Percentiles rank a stretch among this genome's conserved stretches.
These are phyloP conservation scores for Cucurbita pepo DNA, from an alignment of 306 rosid species.

Conservation along the genomic window DNA sequence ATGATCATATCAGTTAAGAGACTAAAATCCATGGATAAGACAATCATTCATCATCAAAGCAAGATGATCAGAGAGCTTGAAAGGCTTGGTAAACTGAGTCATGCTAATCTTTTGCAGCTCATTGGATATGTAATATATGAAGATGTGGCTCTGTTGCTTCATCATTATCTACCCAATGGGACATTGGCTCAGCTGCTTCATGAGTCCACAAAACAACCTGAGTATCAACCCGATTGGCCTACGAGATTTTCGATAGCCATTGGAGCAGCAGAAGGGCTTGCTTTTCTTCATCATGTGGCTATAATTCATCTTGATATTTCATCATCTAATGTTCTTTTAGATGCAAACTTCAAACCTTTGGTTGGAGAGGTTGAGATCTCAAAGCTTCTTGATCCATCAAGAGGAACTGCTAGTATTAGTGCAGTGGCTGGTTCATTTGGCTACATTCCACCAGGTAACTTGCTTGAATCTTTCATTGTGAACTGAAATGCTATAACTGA, in stretches of 20 bases:
- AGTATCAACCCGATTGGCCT: slow-evolving; percentile 91
- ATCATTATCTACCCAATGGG: slow-evolving; percentile 69
- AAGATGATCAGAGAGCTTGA: slow-evolving; percentile 97
- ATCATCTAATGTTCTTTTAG: slow-evolving; percentile 71
- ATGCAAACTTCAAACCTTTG: slow-evolving; percentile 71
- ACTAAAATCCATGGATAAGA: slow-evolving; percentile 86
- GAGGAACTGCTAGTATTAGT: slow-evolving; percentile 93
- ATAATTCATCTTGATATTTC: slow-evolving; percentile 95
- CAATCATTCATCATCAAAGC: slow-evolving; percentile 86
- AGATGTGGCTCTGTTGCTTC: slow-evolving; percentile 88
- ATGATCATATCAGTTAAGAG: slow-evolving; percentile 72
- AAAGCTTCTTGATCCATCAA: slow-evolving; percentile 85
- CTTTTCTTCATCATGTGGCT: slow-evolving; percentile 88
- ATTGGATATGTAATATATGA: slow-evolving; percentile 89
- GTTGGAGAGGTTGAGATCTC: slow-evolving; percentile 94
- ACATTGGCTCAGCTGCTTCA: slow-evolving; percentile 87
- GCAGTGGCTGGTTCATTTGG: slow-evolving; percentile 99
- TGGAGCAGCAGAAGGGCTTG: slow-evolving; percentile 89
- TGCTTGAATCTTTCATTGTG: background rate
- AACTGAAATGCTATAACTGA: background rate
- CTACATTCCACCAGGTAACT: slow-evolving; percentile 90
- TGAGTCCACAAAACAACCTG: slow-evolving; percentile 50
- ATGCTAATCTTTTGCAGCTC: slow-evolving; percentile 74
- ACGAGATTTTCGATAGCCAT: slow-evolving; percentile 68
- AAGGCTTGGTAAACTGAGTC: slow-evolving; percentile 76